phyloP scores from a whole-genome alignment of 75 land plant genomes.

The Cupressus sempervirens region DNA sequence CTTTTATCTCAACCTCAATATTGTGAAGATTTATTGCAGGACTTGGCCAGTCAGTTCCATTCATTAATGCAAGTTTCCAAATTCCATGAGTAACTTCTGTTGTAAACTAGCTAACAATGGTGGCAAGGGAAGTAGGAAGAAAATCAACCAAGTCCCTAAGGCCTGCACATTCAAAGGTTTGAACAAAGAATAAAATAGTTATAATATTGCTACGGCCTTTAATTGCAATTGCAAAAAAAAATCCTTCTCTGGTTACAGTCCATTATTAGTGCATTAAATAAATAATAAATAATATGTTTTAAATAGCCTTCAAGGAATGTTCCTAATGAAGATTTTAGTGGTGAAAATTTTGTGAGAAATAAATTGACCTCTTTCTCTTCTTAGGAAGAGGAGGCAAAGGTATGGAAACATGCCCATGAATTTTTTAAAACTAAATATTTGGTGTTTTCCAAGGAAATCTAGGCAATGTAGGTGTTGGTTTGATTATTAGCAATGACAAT shows the following conservation, averaged over 20 bases:
- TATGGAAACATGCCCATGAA: too few species aligned
- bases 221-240: neutral
- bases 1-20: slow-evolving; percentile 66
- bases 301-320: neutral
- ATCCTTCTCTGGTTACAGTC: neutral
- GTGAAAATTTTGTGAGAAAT: too few species aligned
- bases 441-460: too few species aligned
- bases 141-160: slow-evolving; percentile 77
- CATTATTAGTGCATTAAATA: neutral
- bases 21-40: slow-evolving; percentile 60
- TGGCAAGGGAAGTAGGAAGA: slow-evolving; percentile 72
- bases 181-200: neutral
- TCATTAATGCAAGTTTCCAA: slow-evolving; percentile 78
- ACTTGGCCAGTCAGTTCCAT: slow-evolving; percentile 94
- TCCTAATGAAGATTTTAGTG: too few species aligned
- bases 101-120: slow-evolving; percentile 65
- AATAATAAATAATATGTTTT: neutral
- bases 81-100: slow-evolving; percentile 80
- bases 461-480: too few species aligned
- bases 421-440: too few species aligned
- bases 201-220: neutral
- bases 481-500: too few species aligned
- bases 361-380: too few species aligned
- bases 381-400: too few species aligned
- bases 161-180: slow-evolving; percentile 39